Evolutionary conservation across 2,329 filamentous ascomycete species (phyloP).

Genomic region (Trichoderma atrobrunneum): DNA sequence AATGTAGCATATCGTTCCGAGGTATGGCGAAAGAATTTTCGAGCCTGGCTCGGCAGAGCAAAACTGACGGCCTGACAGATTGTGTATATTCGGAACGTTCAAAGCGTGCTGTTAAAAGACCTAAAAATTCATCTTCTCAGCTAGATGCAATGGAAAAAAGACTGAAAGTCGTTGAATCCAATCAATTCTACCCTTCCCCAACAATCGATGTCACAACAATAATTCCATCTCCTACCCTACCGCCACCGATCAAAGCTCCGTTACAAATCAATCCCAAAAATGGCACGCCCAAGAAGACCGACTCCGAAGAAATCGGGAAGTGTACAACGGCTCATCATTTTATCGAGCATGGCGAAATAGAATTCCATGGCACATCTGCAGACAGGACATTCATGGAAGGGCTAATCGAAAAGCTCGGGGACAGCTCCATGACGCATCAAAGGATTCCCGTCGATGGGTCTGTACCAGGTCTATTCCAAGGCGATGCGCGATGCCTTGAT

Average conservation of each 20-base stretch:
- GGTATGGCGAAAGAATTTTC: not conserved
- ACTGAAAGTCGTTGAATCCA: not conserved
- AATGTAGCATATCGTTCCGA: constrained; percentile 2
- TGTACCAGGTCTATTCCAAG: not conserved
- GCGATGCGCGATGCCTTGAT: not conserved
- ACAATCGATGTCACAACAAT: not conserved
- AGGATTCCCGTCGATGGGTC: not conserved
- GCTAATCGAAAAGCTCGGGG: not conserved
- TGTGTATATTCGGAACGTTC: not conserved
- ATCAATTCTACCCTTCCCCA: not conserved
- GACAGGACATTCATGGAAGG: constrained; percentile 3
- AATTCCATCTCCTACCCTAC: not conserved
- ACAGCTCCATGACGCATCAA: not conserved
- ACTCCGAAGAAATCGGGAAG: not conserved
- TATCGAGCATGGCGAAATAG: not conserved
- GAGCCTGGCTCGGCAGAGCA: not conserved
- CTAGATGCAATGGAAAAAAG: not conserved
- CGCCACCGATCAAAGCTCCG: not conserved
- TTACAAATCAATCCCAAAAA: not conserved
- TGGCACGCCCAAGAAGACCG: not conserved
- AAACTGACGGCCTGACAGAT: not conserved
- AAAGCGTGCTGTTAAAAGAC: not conserved
- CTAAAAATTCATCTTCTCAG: not conserved
- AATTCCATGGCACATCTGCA: not conserved
- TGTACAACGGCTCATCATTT: not conserved